These are phyloP conservation scores for Orbilia oligospora DNA, from an alignment of 2,329 filamentous ascomycete genomes.

Conservation along the genomic window DNA sequence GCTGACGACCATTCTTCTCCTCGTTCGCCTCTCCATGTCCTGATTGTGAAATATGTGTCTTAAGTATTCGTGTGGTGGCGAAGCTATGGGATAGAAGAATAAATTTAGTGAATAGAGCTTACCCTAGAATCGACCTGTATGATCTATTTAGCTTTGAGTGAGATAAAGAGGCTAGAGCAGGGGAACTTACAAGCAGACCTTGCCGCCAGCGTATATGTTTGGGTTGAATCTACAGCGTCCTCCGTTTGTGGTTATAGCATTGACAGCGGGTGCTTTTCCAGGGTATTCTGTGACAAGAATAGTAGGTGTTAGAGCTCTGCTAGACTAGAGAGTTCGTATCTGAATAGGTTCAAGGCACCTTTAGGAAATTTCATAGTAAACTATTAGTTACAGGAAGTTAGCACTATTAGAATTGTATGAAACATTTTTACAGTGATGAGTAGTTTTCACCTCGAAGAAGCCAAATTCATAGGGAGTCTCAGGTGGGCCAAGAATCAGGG, in stretches of 20 bases:
- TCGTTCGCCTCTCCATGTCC: conserved; percentile 91
- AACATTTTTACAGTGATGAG: neutral
- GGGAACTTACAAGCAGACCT: conserved; percentile 84
- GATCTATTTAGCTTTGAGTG: conserved; percentile 53
- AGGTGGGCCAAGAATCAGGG: conserved; percentile 90
- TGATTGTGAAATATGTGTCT: conserved; percentile 66
- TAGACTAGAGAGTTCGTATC: neutral
- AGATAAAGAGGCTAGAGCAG: neutral
- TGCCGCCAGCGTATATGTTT: conserved; percentile 92
- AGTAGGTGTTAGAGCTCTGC: conserved; percentile 7
- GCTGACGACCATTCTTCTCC: conserved; percentile 98
- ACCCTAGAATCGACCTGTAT: conserved; percentile 87
- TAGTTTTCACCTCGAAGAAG: conserved; percentile 80
- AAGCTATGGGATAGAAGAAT: neutral
- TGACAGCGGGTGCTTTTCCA: conserved; percentile 74
- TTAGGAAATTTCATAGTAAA: conserved; percentile 83
- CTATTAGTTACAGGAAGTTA: conserved; percentile 67
- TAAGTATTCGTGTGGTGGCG: neutral
- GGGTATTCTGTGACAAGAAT: conserved; percentile 79
- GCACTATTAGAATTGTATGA: neutral
- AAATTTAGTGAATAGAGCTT: conserved; percentile 64
- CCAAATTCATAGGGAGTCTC: conserved; percentile 97
- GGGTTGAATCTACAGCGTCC: conserved; percentile 93
- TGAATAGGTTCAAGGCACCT: conserved; percentile 67
- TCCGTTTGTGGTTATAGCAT: conserved; percentile 86